These are phyloP conservation scores for Saccharomycopsis babjevae DNA, from an alignment of 805 yeast species.

Conservation along the genomic window DNA sequence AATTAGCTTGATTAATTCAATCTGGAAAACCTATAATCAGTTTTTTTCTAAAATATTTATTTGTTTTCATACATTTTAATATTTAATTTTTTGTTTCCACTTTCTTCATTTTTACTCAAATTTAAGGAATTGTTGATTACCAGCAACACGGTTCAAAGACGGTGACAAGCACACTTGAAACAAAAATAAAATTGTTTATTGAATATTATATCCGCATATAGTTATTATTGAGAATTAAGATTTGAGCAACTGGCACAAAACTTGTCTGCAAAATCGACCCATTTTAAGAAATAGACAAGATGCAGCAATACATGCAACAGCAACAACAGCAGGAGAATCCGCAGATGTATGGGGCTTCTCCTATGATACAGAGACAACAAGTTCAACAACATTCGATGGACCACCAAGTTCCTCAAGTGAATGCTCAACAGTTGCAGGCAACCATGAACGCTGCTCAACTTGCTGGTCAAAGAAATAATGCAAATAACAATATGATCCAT, in stretches of 20 bases:
- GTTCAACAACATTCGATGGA: slow-evolving; percentile 5
- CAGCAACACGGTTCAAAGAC: too few species aligned
- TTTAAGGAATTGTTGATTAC: too few species aligned
- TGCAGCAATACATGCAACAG: slow-evolving; percentile 17
- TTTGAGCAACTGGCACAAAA: too few species aligned
- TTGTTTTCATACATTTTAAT: too few species aligned
- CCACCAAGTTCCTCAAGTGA: slow-evolving; percentile 9
- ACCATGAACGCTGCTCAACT: slow-evolving; percentile 19
- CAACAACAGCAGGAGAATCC: slow-evolving; percentile 8
- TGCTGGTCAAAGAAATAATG: slow-evolving; percentile 16
- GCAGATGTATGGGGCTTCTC: slow-evolving; percentile 1
- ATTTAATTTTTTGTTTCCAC: too few species aligned
- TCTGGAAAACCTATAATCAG: neutral
- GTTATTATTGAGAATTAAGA: too few species aligned
- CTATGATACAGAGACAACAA: slow-evolving; percentile 10
- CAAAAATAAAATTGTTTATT: too few species aligned
- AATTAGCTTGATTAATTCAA: too few species aligned
- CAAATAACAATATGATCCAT: slow-evolving; percentile 12
- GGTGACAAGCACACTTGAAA: too few species aligned
- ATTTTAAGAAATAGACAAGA: neutral
- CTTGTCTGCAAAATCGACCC: neutral
- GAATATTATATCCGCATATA: too few species aligned
- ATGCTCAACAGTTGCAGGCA: slow-evolving; percentile 17
- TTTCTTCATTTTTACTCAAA: too few species aligned
- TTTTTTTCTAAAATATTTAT: neutral